Evolutionary conservation across 202 grass and related monocot genomes (phyloP).

Genomic region (Schoenoplectus tabernaemontani): DNA sequence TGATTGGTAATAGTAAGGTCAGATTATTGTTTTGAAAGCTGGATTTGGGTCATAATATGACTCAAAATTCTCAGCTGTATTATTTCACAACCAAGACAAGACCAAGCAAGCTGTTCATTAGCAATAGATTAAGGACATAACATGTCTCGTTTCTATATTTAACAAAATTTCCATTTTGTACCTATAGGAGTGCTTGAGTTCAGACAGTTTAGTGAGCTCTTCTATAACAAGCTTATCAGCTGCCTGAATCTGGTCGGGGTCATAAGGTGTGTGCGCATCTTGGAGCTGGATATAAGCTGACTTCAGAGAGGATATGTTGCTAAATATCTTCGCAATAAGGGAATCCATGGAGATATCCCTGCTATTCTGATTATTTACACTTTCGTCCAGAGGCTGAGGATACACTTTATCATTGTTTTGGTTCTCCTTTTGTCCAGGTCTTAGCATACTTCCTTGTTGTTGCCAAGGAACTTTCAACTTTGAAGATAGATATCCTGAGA

Average conservation of each 20-base stretch:
- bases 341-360: slow-evolving; percentile 51
- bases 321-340: slow-evolving; percentile 72
- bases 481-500: not conserved
- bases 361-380: slow-evolving; percentile 30
- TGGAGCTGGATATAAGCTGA: slow-evolving; percentile 87
- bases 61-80: not conserved
- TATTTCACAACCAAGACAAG: not conserved
- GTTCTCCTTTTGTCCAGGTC: slow-evolving; percentile 60
- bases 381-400: slow-evolving; percentile 89
- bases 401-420: slow-evolving; percentile 95
- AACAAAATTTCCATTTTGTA: slow-evolving; percentile 21
- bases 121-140: not conserved
- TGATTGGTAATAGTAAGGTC: not conserved
- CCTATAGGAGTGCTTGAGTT: slow-evolving; percentile 94
- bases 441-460: slow-evolving; percentile 49
- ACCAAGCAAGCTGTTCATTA: not conserved
- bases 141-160: not conserved
- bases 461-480: not conserved
- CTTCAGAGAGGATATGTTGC: slow-evolving; percentile 94
- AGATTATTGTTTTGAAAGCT: not conserved
- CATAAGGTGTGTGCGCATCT: slow-evolving; percentile 97
- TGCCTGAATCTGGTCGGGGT: slow-evolving; percentile 73
- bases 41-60: not conserved
- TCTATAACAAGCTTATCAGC: slow-evolving; percentile 93
- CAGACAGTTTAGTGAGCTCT: slow-evolving; percentile 80